These are phyloP conservation scores for Globisporangium perplexum DNA, from an alignment of 352 stramenopile species.

Conservation along the genomic window DNA sequence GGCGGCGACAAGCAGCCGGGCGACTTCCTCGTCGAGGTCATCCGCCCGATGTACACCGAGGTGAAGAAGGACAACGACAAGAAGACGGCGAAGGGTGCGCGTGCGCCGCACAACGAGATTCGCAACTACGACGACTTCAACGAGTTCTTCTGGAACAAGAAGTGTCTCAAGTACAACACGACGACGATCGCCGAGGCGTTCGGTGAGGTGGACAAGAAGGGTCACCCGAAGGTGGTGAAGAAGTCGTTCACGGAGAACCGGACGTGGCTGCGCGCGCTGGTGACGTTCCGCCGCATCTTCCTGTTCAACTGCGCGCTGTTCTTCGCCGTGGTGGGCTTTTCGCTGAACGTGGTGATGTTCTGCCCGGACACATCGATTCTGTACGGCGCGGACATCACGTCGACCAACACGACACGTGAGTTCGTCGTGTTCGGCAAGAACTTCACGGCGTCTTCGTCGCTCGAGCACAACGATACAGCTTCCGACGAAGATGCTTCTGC, in stretches of 20 bases:
- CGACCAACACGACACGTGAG: conserved; percentile 25
- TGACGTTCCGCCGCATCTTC: conserved; percentile 81
- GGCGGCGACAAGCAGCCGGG: conserved; percentile 54
- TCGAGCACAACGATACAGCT: conserved; percentile 12
- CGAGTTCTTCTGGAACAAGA: conserved; percentile 80
- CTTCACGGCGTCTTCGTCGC: conserved; percentile 37
- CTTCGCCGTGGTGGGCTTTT: conserved; percentile 50
- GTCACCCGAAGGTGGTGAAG: conserved; percentile 52
- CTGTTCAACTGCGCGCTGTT: conserved; percentile 78
- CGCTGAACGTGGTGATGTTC: conserved; percentile 72
- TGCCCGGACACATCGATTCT: conserved; percentile 76
- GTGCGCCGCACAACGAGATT: conserved; percentile 78
- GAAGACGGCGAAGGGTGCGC: no score
- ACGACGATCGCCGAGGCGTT: conserved; percentile 60
- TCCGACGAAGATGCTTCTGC: conserved; percentile 19
- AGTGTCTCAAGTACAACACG: conserved; percentile 69
- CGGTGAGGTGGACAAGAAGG: conserved; percentile 53
- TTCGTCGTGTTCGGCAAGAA: conserved; percentile 71
- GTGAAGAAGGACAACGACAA: no score
- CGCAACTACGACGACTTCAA: conserved; percentile 89
- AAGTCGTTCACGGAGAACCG: conserved; percentile 88
- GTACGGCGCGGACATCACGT: conserved; percentile 52
- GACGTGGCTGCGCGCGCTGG: no score
- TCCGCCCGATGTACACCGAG: conserved; percentile 79
- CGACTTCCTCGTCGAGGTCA: conserved; percentile 55